Evolutionary conservation across 169 alveolate genomes (phyloP), one percentile per base, ranked within the genome.

Genomic region (Plasmodium gonderi): DNA sequence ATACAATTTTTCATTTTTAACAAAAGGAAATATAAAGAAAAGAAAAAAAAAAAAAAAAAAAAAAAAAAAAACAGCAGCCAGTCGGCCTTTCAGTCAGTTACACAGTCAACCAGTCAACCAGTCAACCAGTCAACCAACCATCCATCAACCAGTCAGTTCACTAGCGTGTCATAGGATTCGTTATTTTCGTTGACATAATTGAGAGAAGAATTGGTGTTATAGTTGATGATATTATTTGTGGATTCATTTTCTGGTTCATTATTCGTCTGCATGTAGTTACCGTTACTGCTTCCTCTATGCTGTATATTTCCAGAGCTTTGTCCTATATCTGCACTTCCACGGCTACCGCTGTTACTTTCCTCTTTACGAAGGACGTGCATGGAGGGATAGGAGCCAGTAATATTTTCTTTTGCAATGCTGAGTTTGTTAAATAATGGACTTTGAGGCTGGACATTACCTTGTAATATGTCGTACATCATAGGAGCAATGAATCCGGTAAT

Each of bases 401-500:
- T 45, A 8, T 64, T 47, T 14, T 74, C 33, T 11, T 47, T 79
- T 8, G 36, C 65, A 67, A 67, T 90, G 54, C 91, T 90, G 6
- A 90, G 42, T 44, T 90, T 90, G 69, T 90, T 90, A 67, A 90
- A 65, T 23, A 90, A 75, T 3, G 92, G 91, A 31, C 78, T 90
- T 23, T 90, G 82, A 0, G 91, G 90, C 33, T 78, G 90, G 40
- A 78, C 14, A 78, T 90, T 90, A n/a, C 98, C 98, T 38, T 94
- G 95, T 87, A 97, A 79, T 68, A 97, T 95, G 91, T 97, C 97
- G 47, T 96, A 85, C 96, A 97, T 97, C 83, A 96, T 96, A 42
- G 98, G 98, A 36, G 98, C 98, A 40, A 96, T 96, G 40, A 78
- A 94, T 65, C 98, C 98, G 47, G 98, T 97, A 65, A 97, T 94